Percentiles rank a stretch among this genome's conserved stretches.
Conservation (phyloP, 192 early-diverging fungal genomes). For the Umbelopsis vinacea region DNA sequence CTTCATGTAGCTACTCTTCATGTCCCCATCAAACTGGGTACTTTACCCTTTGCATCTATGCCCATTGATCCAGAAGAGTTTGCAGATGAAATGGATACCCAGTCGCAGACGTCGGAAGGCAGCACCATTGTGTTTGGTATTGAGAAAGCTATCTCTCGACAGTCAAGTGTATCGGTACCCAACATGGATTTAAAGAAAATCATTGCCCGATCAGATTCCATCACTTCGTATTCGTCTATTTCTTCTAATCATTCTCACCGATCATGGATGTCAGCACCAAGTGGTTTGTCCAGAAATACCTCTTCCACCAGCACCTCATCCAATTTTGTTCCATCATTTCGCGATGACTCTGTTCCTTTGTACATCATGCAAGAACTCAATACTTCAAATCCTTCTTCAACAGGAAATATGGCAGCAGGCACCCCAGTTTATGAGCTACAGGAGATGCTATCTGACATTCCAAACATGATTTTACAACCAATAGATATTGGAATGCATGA, state of each 20-base stretch:
- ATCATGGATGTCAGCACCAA: slow-evolving; percentile 22
- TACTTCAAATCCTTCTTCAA: background rate
- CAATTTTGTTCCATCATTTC: background rate
- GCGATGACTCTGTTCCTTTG: background rate
- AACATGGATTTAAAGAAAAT: slow-evolving; percentile 2
- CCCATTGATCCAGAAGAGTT: slow-evolving; percentile 20
- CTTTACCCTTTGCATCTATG: slow-evolving; percentile 20
- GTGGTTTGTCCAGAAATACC: slow-evolving; percentile 5
- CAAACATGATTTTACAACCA: background rate
- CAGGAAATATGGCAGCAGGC: background rate
- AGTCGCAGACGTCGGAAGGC: background rate
- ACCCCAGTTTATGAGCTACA: slow-evolving; percentile 4
- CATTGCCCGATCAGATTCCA: slow-evolving; percentile 13
- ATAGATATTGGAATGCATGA: background rate
- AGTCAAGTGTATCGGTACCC: slow-evolving; percentile 12
- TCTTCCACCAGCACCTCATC: slow-evolving; percentile 9
- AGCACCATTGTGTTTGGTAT: background rate
- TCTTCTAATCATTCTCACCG: background rate
- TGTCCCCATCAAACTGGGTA: slow-evolving; percentile 4
- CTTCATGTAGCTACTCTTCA: background rate
- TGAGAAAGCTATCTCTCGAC: slow-evolving; percentile 6
- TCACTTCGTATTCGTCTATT: slow-evolving; percentile 1
- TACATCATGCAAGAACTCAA: background rate
- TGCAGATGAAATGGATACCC: background rate
- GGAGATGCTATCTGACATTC: background rate